These are phyloP conservation scores for Mycena vitilis DNA, from an alignment of 768 basidiomycete genomes.

Conservation along the genomic window DNA sequence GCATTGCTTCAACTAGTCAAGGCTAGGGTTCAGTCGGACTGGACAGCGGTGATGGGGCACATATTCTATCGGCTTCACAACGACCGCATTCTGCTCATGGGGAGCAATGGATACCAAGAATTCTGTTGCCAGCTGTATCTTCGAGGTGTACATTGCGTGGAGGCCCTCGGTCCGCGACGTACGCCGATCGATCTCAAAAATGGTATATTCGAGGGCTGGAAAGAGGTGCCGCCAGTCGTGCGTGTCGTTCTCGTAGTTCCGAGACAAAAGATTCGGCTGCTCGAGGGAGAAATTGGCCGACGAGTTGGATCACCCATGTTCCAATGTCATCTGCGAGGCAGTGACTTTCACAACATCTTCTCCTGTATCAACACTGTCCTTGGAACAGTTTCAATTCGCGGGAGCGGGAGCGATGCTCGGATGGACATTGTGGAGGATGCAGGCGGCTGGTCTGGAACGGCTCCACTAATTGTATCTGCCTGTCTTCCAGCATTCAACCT, in stretches of 20 bases:
- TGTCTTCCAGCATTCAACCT: conserved; percentile 44
- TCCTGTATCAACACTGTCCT: conserved; percentile 41
- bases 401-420: conserved; percentile 31
- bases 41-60: conserved; percentile 45
- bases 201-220: conserved; percentile 47
- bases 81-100: conserved; percentile 44
- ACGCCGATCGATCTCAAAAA: conserved; percentile 9
- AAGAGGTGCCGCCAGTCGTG: conserved; percentile 50
- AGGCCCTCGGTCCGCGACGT: conserved; percentile 5
- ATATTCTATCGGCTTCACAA: conserved; percentile 39
- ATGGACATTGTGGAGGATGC: conserved; percentile 41
- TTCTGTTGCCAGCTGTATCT: conserved; percentile 51
- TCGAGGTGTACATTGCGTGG: conserved; percentile 40
- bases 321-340: conserved; percentile 38
- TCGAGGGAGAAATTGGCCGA: conserved; percentile 39
- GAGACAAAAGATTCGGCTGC: conserved; percentile 40
- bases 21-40: conserved; percentile 38
- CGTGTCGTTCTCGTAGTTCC: conserved; percentile 52
- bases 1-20: conserved; percentile 45
- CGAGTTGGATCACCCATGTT: conserved; percentile 43
- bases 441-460: conserved; percentile 39
- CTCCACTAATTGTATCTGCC: conserved; percentile 44
- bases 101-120: conserved; percentile 52
- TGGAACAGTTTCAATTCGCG: conserved; percentile 36
- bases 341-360: conserved; percentile 41